Evolutionary conservation across 495 filamentous ascomycete species (phyloP).

Genomic region (Monascus purpureus): DNA sequence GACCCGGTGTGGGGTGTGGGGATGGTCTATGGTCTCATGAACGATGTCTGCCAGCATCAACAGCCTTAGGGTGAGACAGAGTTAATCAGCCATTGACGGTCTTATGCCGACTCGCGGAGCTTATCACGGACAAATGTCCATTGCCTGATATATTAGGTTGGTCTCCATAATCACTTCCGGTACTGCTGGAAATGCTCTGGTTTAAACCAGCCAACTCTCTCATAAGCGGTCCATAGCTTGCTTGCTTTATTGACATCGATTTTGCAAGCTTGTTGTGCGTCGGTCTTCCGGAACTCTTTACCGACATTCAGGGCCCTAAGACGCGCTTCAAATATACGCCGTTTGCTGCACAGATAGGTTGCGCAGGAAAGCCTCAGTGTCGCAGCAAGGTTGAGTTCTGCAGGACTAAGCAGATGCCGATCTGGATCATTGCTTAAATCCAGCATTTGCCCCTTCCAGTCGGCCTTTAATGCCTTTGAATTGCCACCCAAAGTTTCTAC

Average conservation of each 20-base stretch:
- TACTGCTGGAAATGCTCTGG: constrained; percentile 42
- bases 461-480: constrained; percentile 60
- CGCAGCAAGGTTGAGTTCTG: constrained; percentile 66
- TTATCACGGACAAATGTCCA: no score
- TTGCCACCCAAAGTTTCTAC: constrained; percentile 48
- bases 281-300: constrained; percentile 95
- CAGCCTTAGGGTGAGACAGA: no score
- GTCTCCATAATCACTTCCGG: constrained; percentile 26
- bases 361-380: constrained; percentile 76
- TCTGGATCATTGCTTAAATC: constrained; percentile 73
- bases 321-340: constrained; percentile 75
- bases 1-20: no score
- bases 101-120: no score
- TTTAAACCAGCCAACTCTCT: constrained; percentile 81
- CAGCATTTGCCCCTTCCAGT: constrained; percentile 74
- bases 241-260: constrained; percentile 99
- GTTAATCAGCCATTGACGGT: no score
- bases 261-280: constrained; percentile 91
- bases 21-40: no score
- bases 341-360: constrained; percentile 89
- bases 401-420: constrained; percentile 58
- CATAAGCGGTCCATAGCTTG: constrained; percentile 85
- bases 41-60: no score
- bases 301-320: constrained; percentile 51
- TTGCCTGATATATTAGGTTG: no score